A percentile compares a stretch with the other conserved stretches of the same genome.
phyloP scores from a whole-genome alignment of 2,329 filamentous ascomycete genomes.

The Sclerotinia glacialis region DNA sequence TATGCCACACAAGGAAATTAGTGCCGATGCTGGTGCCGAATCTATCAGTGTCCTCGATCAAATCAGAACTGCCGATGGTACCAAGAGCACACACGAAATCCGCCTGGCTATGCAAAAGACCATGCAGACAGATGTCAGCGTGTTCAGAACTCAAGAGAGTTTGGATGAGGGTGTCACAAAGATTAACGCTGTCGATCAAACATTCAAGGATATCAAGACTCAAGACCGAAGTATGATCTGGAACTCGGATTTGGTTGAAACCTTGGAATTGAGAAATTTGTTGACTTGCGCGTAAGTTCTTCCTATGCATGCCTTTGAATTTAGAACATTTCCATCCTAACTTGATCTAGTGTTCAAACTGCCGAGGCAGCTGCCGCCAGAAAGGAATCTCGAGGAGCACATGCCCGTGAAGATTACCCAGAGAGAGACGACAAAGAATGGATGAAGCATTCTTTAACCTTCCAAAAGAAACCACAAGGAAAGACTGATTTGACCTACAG shows the following conservation, averaged over 20 bases:
- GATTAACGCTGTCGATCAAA: slow-evolving; percentile 79
- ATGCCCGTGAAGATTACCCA: slow-evolving; percentile 94
- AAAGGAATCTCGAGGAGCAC: slow-evolving; percentile 95
- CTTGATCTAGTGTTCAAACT: slow-evolving; percentile 69
- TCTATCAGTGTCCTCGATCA: slow-evolving; percentile 79
- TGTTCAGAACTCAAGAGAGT: slow-evolving; percentile 85
- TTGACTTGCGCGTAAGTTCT: slow-evolving; percentile 84
- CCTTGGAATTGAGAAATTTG: slow-evolving; percentile 90
- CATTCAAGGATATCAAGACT: slow-evolving; percentile 81
- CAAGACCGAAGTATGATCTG: slow-evolving; percentile 99
- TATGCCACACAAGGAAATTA: slow-evolving; percentile 62
- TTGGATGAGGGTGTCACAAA: slow-evolving; percentile 89
- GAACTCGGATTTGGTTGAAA: slow-evolving; percentile 97
- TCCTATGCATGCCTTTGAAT: not conserved
- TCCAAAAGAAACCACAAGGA: slow-evolving; percentile 89
- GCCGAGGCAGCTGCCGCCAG: slow-evolving; percentile 85
- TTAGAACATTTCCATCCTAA: slow-evolving; percentile 4
- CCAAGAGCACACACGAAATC: slow-evolving; percentile 77
- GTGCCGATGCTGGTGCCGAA: slow-evolving; percentile 64
- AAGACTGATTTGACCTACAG: slow-evolving; percentile 85
- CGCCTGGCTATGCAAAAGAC: slow-evolving; percentile 93
- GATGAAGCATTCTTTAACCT: slow-evolving; percentile 99
- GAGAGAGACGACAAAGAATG: slow-evolving; percentile 93
- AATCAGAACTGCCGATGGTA: slow-evolving; percentile 38
- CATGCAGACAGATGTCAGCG: slow-evolving; percentile 96